Conservation (phyloP, 495 filamentous ascomycete species). For the Cercophora scortea region DNA sequence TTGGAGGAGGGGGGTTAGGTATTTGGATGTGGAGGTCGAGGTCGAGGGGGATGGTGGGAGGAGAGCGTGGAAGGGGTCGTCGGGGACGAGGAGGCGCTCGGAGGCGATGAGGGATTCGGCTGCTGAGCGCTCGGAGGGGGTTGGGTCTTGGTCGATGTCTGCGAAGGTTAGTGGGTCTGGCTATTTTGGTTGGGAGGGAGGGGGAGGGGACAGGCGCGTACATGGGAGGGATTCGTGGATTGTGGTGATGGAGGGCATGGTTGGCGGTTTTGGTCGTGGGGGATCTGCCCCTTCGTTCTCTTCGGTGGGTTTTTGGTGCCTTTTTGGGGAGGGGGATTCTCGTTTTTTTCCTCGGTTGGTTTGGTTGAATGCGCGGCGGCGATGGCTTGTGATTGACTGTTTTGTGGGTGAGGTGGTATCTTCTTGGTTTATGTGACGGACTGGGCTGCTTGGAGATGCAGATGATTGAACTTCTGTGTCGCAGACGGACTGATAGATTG, state of each 20-base stretch:
- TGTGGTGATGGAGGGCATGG: conserved; percentile 62
- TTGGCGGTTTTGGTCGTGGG: conserved; percentile 3
- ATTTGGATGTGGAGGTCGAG: conserved; percentile 1
- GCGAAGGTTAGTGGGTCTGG: conserved; percentile 15
- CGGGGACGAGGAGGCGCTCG: conserved; percentile 46
- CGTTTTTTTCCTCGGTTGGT: no score
- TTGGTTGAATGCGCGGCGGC: no score
- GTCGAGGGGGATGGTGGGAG: conserved; percentile 23
- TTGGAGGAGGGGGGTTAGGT: conserved; percentile 54
- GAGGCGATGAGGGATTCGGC: conserved; percentile 57
- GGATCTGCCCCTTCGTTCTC: no score
- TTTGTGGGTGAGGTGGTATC: no score
- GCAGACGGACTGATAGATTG: no score
- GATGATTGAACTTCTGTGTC: no score
- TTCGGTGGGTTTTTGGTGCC: background rate
- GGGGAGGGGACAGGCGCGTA: conserved; percentile 30
- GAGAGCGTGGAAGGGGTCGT: conserved; percentile 33
- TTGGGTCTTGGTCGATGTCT: conserved; percentile 68
- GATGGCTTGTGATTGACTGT: no score
- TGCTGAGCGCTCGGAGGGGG: conserved; percentile 45
- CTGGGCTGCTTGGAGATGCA: no score
- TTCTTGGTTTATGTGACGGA: no score
- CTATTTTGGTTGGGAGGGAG: conserved; percentile 1
- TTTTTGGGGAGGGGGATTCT: background rate
- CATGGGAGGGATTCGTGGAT: conserved; percentile 82